Evolutionary conservation across 2,329 filamentous ascomycete genomes (phyloP).

Genomic region (Pezicula radicicola): DNA sequence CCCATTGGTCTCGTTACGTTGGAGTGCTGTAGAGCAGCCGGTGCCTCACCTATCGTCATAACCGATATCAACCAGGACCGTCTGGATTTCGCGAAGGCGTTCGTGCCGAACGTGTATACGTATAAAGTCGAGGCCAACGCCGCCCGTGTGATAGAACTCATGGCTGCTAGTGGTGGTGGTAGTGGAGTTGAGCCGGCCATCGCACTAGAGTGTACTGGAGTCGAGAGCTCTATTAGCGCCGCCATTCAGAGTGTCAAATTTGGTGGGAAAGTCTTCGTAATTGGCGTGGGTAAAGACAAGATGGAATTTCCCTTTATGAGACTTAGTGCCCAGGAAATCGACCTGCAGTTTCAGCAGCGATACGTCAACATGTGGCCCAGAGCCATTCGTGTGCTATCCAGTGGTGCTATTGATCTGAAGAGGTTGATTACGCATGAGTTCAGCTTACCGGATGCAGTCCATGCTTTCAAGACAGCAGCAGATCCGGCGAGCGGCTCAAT

Average conservation of each 20-base stretch:
- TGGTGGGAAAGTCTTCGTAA: slow-evolving; percentile 94
- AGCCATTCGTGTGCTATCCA: slow-evolving; percentile 84
- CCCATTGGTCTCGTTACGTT: slow-evolving; percentile 91
- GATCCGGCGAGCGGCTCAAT: slow-evolving; percentile 93
- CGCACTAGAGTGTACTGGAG: slow-evolving; percentile 89
- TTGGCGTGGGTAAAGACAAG: slow-evolving; percentile 92
- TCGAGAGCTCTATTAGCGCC: slow-evolving; percentile 83
- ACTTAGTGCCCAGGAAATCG: slow-evolving; percentile 84
- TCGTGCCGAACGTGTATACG: slow-evolving; percentile 76
- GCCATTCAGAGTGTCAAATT: slow-evolving; percentile 92
- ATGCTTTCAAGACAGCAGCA: slow-evolving; percentile 86
- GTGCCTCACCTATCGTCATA: slow-evolving; percentile 86
- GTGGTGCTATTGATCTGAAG: slow-evolving; percentile 75
- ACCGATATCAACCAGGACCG: slow-evolving; percentile 91
- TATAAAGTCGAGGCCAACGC: too few relatives aligned
- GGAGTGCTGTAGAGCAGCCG: slow-evolving; percentile 79
- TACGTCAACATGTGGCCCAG: slow-evolving; percentile 96
- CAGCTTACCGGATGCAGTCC: slow-evolving; percentile 78
- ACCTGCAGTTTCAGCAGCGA: slow-evolving; percentile 94
- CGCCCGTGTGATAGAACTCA: too few relatives aligned
- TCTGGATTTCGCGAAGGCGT: slow-evolving; percentile 77
- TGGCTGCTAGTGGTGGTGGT: slow-evolving; percentile 68
- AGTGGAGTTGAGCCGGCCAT: slow-evolving; percentile 79
- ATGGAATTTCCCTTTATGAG: slow-evolving; percentile 96
- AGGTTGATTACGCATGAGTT: slow-evolving; percentile 87